Base-by-base conservation (phyloP, 441 rosid species). In the Bruguiera hainesii region DNA sequence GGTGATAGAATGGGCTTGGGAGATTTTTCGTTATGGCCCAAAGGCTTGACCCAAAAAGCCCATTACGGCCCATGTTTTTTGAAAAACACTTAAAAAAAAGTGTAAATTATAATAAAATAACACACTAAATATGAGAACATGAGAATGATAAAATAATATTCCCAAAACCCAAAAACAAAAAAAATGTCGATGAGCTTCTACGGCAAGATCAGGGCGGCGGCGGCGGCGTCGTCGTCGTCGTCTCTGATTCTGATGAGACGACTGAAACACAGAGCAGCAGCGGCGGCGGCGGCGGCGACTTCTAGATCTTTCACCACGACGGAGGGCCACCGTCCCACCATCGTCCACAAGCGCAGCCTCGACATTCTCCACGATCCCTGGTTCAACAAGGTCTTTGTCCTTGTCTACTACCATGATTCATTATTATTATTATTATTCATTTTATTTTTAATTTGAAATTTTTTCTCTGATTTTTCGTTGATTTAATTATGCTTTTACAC, bases 311-410 rank as follows among this genome's bases (percentile, higher is more conserved):
- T 89, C 85, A 89, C 99, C 31, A 85, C 97, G 19, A 66, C 86
- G n/a, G 99, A 95, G 79, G 97, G 97, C 42, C 90, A 89, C 73
- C 96, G 96, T 10, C 99, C 97, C 23, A 81, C 90, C 60, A 89
- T 95, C 56, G 95, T 95, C 31, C 94, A 95, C 82, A 95, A 95
- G 84, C 96, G 97, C 69, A 90, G 99, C 76, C 83, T 90, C 66
- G 98, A 95, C 60, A 91, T 92, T 68, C 99, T 95, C 72, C 99
- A 92, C 70, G 98, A 95, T 76, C 98, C 99, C 64, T 95, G 96
- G 99, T 95, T 95, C 86, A 95, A 95, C 78, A 95, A 89, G 93
- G 98, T 91, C 18, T 8, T 20, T 52, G 8, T 21, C 28, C 0
- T 53, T 18, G 20, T 23, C 56, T 57, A 7, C 48, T 16, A 28